Conservation (phyloP, 2,329 filamentous ascomycete species). For the Fragosphaeria purpurea region DNA sequence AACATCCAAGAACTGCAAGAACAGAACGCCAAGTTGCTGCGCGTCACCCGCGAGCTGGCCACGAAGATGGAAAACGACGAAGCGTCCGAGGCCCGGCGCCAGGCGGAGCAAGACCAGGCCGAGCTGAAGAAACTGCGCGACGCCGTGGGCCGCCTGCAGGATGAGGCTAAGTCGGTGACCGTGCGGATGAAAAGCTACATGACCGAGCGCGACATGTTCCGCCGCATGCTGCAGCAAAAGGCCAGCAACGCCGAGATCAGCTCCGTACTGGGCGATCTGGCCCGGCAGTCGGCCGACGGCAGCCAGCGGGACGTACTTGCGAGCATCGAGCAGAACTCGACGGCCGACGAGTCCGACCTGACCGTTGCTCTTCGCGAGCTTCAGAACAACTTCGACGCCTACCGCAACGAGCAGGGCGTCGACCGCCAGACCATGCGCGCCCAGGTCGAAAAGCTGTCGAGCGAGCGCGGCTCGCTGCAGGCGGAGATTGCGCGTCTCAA, state of each 20-base stretch:
- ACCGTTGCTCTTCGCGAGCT: slow-evolving; percentile 74
- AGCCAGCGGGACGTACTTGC: slow-evolving; percentile 42
- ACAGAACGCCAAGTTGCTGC: slow-evolving; percentile 77
- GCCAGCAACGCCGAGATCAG: slow-evolving; percentile 50
- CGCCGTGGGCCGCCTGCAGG: slow-evolving; percentile 44
- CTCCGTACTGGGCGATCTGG: slow-evolving; percentile 49
- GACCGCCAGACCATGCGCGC: slow-evolving; percentile 76
- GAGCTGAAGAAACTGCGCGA: slow-evolving; percentile 52
- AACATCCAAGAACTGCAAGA: slow-evolving; percentile 74
- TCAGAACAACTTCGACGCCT: slow-evolving; percentile 80
- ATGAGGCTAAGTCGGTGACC: slow-evolving; percentile 74
- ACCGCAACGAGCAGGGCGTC: slow-evolving; percentile 72
- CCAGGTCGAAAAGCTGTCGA: slow-evolving; percentile 70
- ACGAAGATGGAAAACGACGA: slow-evolving; percentile 89
- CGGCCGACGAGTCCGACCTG: slow-evolving; percentile 56
- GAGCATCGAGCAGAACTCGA: slow-evolving; percentile 44
- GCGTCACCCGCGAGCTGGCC: slow-evolving; percentile 73
- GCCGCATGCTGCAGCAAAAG: slow-evolving; percentile 77
- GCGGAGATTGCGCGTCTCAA: slow-evolving; percentile 69
- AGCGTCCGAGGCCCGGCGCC: slow-evolving; percentile 55
- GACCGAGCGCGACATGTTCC: slow-evolving; percentile 95
- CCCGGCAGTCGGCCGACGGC: slow-evolving; percentile 50
- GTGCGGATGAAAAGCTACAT: slow-evolving; percentile 86
- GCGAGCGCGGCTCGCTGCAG: slow-evolving; percentile 74
- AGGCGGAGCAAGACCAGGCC: slow-evolving; percentile 54